Evolutionary conservation across 257 asterid species (phyloP).

Genomic region (Petunia secreta): DNA sequence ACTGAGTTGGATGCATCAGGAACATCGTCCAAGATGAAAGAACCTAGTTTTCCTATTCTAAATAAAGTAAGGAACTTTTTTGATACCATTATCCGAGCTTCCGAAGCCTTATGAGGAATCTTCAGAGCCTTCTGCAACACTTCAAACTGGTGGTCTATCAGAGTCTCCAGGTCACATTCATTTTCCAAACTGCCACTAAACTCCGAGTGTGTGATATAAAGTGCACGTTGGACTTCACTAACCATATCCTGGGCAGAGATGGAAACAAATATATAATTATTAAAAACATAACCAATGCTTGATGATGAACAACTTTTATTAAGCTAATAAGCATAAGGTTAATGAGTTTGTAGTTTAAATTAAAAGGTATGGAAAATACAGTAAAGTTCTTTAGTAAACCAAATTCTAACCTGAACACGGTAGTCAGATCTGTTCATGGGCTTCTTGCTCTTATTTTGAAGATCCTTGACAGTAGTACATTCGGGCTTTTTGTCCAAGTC

Average conservation of each 20-base stretch:
- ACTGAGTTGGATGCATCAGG: constrained; percentile 45
- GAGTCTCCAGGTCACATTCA: constrained; percentile 72
- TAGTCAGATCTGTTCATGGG: constrained; percentile 55
- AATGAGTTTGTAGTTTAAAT: background rate
- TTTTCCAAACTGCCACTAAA: constrained; percentile 73
- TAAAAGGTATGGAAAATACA: background rate
- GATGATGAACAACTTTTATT: background rate
- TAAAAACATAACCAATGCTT: background rate
- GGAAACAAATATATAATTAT: background rate
- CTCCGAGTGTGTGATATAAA: constrained; percentile 52
- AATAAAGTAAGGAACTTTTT: constrained; percentile 83
- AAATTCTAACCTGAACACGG: constrained; percentile 60
- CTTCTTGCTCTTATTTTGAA: constrained; percentile 51
- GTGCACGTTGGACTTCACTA: constrained; percentile 64
- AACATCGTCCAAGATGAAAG: constrained; percentile 83
- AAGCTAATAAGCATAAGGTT: background rate
- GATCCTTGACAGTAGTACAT: constrained; percentile 54
- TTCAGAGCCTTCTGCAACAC: constrained; percentile 72
- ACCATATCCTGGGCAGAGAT: constrained; percentile 61
- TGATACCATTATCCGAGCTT: constrained; percentile 74
- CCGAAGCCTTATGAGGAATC: constrained; percentile 71
- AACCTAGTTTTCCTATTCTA: constrained; percentile 84
- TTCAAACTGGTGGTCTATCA: constrained; percentile 75
- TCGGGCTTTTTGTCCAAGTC: constrained; percentile 50
- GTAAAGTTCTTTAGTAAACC: background rate